Conservation (phyloP, 768 basidiomycete species). For the Multifurca ochricompacta region DNA sequence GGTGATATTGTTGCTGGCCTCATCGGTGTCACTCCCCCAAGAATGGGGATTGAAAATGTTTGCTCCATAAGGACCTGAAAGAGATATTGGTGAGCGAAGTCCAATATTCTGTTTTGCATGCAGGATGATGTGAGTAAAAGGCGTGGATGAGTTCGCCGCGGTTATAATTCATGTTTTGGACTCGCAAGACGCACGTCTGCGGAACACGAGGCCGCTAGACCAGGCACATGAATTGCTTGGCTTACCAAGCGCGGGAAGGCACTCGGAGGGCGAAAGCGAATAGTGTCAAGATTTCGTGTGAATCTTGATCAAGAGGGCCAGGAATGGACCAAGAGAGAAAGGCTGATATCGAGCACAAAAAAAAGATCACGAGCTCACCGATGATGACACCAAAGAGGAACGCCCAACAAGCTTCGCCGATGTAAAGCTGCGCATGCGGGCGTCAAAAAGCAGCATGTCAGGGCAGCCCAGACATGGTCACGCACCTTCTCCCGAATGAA, state of each 20-base stretch:
- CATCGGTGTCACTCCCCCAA: conserved; percentile 50
- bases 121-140: not conserved
- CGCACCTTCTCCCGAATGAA: conserved; percentile 79
- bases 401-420: conserved; percentile 95
- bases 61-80: conserved; percentile 73
- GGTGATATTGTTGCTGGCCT: conserved; percentile 64
- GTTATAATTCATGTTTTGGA: not conserved
- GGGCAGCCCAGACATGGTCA: not conserved
- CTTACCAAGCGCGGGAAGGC: not conserved
- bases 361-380: conserved; percentile 38
- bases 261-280: not conserved
- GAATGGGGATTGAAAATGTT: conserved; percentile 73
- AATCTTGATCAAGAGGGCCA: not conserved
- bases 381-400: conserved; percentile 90
- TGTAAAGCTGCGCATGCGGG: conserved; percentile 51
- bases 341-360: not conserved
- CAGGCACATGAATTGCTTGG: not conserved
- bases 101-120: not conserved
- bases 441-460: not conserved
- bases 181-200: not conserved
- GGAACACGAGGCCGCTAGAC: not conserved
- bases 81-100: not conserved
- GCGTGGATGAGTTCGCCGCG: not conserved
- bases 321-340: not conserved
- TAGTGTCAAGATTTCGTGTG: not conserved